Evolutionary conservation across 2,329 filamentous ascomycete genomes (phyloP), one percentile per base, ranked within the genome.

Genomic region (Fusarium sororula): DNA sequence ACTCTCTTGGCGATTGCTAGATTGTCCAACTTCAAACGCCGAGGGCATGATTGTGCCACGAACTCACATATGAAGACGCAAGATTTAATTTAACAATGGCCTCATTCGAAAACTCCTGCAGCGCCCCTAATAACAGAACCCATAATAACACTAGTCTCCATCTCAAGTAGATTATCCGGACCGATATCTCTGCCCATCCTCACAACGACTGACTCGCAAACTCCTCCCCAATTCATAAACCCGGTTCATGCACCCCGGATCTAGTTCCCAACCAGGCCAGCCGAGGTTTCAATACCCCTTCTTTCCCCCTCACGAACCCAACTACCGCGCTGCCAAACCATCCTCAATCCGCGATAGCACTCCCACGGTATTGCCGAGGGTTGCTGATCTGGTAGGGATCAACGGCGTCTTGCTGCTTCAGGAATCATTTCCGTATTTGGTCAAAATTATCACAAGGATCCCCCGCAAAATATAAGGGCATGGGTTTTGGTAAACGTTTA

Each of bases 201-300:
- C n/a, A 38, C 42, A 13, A 17, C 20, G 8, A 51, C 41, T 59
- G 42, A 59, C n/a, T 68, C 63, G 48, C 50, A 69, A 64, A 15
- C 24, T 7, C 38, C 22, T n/a, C 39, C 66, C 39, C 22, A 30
- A 48, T 56, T 14, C 22, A 32, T 42, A 2, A 26, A 28, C n/a
- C 39, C 20, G 13, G 35, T 42, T 53, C 47, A 68, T 69, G 65
- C 41, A 66, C 61, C 68, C 61, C 67, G 61, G 67, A 62, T 66
- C 32, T 42, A 35, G 12, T 54, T 63, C 63, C 68, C 44, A 71
- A 50, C 62, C 22, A 14, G 57, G 62, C n/a, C 70, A 60, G 45
- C 68, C 68, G 68, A 71, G 68, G 68, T 71, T 67, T 63, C n/a
- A 47, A 20, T 12, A 48, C 28, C n/a, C 47, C 35, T 55, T 39